Percentiles rank a stretch among this genome's conserved stretches.
Conservation (phyloP, 768 basidiomycete species). For the Tylopilus felleus region DNA sequence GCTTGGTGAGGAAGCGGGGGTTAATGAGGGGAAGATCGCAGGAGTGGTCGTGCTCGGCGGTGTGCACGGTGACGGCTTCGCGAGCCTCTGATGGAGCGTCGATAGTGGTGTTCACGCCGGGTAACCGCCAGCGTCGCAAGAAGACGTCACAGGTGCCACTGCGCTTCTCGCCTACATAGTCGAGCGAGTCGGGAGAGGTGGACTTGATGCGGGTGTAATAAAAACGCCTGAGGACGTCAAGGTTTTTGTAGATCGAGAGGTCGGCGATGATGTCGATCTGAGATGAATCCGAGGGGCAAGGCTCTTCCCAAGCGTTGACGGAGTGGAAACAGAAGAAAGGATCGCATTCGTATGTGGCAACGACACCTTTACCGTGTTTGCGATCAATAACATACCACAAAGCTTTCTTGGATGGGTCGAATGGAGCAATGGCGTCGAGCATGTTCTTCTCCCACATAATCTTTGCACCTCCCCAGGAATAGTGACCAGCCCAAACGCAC, state of each 20-base stretch:
- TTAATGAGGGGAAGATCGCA: constrained; percentile 37
- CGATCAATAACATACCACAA: constrained; percentile 40
- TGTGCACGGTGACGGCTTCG: constrained; percentile 20
- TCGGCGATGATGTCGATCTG: constrained; percentile 35
- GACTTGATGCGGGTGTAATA: constrained; percentile 31
- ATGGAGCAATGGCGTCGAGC: constrained; percentile 33
- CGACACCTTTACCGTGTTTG: constrained; percentile 32
- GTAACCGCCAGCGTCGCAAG: constrained; percentile 32
- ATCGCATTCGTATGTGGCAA: constrained; percentile 35
- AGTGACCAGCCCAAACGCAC: constrained; percentile 34
- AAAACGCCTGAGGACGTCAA: constrained; percentile 31
- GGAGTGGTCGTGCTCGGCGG: constrained; percentile 26
- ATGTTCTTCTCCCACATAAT: constrained; percentile 33
- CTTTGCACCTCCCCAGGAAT: constrained; percentile 27
- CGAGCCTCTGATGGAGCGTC: constrained; percentile 11
- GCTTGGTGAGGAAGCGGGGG: constrained; percentile 30
- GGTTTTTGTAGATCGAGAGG: constrained; percentile 34
- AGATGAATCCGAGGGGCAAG: constrained; percentile 19
- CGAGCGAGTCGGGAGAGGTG: constrained; percentile 22
- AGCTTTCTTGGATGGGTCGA: constrained; percentile 26
- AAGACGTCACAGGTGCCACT: constrained; percentile 15
- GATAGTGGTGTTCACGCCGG: constrained; percentile 19
- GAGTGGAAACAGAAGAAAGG: constrained; percentile 41
- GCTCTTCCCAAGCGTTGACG: constrained; percentile 38
- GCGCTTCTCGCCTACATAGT: constrained; percentile 23